Conservation (phyloP, 1,284 basidiomycete genomes). For the Trametes pubescens region DNA sequence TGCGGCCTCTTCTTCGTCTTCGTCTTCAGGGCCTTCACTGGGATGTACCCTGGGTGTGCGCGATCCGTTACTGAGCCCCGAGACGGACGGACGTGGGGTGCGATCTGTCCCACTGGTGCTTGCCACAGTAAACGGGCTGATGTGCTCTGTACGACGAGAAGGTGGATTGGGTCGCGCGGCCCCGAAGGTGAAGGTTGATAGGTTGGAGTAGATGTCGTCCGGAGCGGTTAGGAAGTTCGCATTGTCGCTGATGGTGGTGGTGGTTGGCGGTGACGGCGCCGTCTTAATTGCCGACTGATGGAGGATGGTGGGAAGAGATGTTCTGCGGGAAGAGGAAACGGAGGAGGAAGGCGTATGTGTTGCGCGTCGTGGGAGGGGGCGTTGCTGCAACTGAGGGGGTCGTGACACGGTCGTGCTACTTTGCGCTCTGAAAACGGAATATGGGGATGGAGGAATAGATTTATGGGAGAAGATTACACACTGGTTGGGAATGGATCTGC, state of each 20-base stretch:
- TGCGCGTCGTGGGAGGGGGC: slow-evolving; percentile 37
- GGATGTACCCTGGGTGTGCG: slow-evolving; percentile 33
- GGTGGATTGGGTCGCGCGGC: slow-evolving; percentile 39
- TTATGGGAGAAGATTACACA: slow-evolving; percentile 31
- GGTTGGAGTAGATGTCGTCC: slow-evolving; percentile 49
- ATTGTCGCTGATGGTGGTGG: slow-evolving; percentile 29
- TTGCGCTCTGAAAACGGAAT: slow-evolving; percentile 31
- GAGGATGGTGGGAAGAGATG: slow-evolving; percentile 42
- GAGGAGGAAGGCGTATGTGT: slow-evolving; percentile 38
- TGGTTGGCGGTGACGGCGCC: slow-evolving; percentile 27
- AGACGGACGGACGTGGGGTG: slow-evolving; percentile 49
- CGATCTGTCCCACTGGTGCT: slow-evolving; percentile 41
- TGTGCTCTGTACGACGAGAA: slow-evolving; percentile 36
- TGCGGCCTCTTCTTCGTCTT: slow-evolving; percentile 46
- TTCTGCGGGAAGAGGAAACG: slow-evolving; percentile 32
- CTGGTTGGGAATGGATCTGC: slow-evolving; percentile 43
- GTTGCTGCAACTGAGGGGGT: slow-evolving; percentile 33
- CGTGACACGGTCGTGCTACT: slow-evolving; percentile 34
- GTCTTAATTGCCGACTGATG: slow-evolving; percentile 30
- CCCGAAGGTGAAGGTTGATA: slow-evolving; percentile 51
- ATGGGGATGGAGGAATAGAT: slow-evolving; percentile 10
- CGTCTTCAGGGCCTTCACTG: slow-evolving; percentile 39
- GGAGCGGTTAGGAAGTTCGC: slow-evolving; percentile 26
- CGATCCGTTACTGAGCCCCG: slow-evolving; percentile 36
- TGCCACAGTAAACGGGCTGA: slow-evolving; percentile 44